phyloP scores from a whole-genome alignment of 805 yeast genomes.

The Komagataella kurtzmanii region DNA sequence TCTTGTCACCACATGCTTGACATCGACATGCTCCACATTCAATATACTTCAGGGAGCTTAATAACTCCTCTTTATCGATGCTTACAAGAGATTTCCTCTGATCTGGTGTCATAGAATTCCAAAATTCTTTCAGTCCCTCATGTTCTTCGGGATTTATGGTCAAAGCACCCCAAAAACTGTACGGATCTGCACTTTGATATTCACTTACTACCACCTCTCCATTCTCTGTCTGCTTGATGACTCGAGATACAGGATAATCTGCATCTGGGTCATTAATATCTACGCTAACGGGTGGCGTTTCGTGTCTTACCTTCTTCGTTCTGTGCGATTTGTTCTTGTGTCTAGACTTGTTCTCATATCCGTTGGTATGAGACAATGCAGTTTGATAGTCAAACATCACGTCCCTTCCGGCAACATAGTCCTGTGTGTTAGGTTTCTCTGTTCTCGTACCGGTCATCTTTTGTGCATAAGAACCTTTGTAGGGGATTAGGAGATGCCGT shows the following conservation, averaged over 20 bases:
- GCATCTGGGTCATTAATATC: neutral
- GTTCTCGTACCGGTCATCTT: neutral
- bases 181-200: constrained; percentile 5
- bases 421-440: constrained; percentile 1
- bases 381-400: constrained; percentile 15
- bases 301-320: constrained; percentile 3
- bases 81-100: constrained; percentile 48
- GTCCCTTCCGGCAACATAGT: constrained; percentile 16
- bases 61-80: constrained; percentile 57
- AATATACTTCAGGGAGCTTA: constrained; percentile 48
- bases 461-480: neutral
- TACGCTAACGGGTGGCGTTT: neutral
- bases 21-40: constrained; percentile 55
- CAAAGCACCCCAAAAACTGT: constrained; percentile 6
- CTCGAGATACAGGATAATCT: constrained; percentile 57
- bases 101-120: constrained; percentile 52
- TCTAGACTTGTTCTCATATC: constrained; percentile 1
- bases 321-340: constrained; percentile 9
- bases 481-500: neutral
- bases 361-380: constrained; percentile 1
- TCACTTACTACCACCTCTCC: constrained; percentile 65
- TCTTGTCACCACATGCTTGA: constrained; percentile 64
- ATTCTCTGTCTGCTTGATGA: constrained; percentile 50
- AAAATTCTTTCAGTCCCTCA: constrained; percentile 37
- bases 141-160: constrained; percentile 44